Percentiles rank a stretch among this genome's conserved stretches.
These are phyloP conservation scores for Drosera spatulata DNA, from an alignment of 179 eudicot genomes.

Conservation along the genomic window DNA sequence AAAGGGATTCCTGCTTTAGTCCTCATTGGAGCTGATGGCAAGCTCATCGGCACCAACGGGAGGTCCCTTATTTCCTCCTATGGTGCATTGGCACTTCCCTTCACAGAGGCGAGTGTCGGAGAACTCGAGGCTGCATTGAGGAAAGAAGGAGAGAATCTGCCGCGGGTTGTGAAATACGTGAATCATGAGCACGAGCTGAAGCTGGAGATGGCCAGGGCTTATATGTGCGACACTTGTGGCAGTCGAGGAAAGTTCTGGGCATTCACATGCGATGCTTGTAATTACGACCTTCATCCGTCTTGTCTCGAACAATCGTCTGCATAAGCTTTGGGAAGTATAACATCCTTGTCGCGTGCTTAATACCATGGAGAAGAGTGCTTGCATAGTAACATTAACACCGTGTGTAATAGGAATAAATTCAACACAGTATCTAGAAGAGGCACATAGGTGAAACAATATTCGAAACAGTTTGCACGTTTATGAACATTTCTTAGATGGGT, in stretches of 20 bases:
- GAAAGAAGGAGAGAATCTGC: slow-evolving; percentile 34
- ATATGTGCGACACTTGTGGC: slow-evolving; percentile 41
- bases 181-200: slow-evolving; percentile 45
- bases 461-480: too few relatives aligned
- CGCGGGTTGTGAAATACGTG: slow-evolving; percentile 26
- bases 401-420: too few relatives aligned
- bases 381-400: too few relatives aligned
- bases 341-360: too few relatives aligned
- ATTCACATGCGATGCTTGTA: slow-evolving; percentile 38
- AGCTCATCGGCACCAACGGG: slow-evolving; percentile 26
- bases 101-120: slow-evolving; percentile 25
- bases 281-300: slow-evolving; percentile 42
- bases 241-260: slow-evolving; percentile 48
- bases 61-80: slow-evolving; percentile 28
- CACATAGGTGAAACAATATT: too few relatives aligned
- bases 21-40: slow-evolving; percentile 39
- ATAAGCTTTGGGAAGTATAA: too few relatives aligned
- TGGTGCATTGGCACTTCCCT: slow-evolving; percentile 41
- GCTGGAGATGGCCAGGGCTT: slow-evolving; percentile 40
- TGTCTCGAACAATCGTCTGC: slow-evolving; percentile 22
- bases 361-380: too few relatives aligned
- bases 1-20: slow-evolving; percentile 38
- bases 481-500: too few relatives aligned
- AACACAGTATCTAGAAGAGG: too few relatives aligned
- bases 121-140: slow-evolving; percentile 25